Conservation (phyloP, 371 early-diverging fungal genomes). For the Syncephalastrum contaminatum region DNA sequence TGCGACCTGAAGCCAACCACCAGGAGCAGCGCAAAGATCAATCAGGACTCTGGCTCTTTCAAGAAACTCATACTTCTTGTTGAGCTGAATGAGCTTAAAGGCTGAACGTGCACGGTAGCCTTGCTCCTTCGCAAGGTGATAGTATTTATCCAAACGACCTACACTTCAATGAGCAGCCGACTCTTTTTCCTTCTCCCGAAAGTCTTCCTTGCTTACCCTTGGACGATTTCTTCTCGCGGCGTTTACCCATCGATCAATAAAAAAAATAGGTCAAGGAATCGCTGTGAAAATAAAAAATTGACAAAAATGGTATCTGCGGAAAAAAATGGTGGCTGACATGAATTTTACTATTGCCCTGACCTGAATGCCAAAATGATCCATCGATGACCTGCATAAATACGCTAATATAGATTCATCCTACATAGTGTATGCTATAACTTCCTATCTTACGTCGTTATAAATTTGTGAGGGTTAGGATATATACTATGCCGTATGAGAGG, state of each 20-base stretch:
- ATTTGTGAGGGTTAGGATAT: too few relatives aligned
- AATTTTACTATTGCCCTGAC: too few relatives aligned
- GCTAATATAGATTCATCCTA: too few relatives aligned
- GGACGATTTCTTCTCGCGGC: conserved; percentile 50
- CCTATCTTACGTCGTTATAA: too few relatives aligned
- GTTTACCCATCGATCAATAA: conserved; percentile 28
- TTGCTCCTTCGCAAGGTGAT: conserved; percentile 99
- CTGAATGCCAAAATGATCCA: too few relatives aligned
- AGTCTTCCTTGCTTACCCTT: conserved; percentile 26
- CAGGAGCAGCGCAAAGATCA: conserved; percentile 99
- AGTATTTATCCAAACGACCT: conserved; percentile 99
- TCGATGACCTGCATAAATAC: too few relatives aligned
- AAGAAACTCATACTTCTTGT: conserved; percentile 98
- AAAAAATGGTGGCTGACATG: too few relatives aligned
- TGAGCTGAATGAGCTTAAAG: conserved; percentile 99
- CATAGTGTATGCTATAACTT: too few relatives aligned
- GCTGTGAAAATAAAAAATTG: neutral
- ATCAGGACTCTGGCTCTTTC: conserved; percentile 89
- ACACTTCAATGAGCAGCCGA: neutral
- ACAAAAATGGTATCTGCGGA: too few relatives aligned
- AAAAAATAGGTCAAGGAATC: conserved; percentile 1
- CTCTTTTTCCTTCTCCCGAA: neutral
- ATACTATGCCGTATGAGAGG: too few relatives aligned
- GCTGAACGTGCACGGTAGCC: conserved; percentile 99
- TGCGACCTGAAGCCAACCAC: conserved; percentile 99